Percentiles rank a stretch among this genome's conserved stretches.
Conservation (phyloP, 164 flowering plant species). For the Stephania cephalantha region DNA sequence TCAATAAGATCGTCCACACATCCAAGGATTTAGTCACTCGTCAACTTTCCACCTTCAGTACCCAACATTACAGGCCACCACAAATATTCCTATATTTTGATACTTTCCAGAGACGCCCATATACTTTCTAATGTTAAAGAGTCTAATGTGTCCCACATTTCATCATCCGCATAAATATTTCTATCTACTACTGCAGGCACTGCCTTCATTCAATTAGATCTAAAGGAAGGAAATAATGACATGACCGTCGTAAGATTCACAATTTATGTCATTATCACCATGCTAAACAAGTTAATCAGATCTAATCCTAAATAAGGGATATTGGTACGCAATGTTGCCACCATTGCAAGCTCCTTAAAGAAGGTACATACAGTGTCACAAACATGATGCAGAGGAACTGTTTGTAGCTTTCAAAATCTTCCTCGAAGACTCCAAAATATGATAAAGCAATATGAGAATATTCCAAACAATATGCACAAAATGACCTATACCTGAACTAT, state of each 20-base stretch:
- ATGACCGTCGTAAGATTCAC: background rate
- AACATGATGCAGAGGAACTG: background rate
- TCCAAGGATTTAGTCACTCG: background rate
- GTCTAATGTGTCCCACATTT: background rate
- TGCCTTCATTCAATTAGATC: no score
- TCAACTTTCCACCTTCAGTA: background rate
- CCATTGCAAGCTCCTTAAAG: background rate
- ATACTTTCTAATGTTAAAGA: background rate
- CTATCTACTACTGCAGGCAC: no score
- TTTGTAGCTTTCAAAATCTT: background rate
- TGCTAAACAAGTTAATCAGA: background rate
- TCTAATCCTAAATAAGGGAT: background rate
- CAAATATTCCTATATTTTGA: background rate
- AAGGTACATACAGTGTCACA: background rate
- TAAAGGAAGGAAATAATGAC: background rate
- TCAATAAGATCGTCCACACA: background rate
- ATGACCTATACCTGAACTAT: slow-evolving; percentile 31
- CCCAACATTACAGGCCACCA: background rate
- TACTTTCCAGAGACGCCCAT: background rate
- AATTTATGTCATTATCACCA: background rate
- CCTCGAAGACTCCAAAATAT: background rate
- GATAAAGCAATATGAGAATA: background rate
- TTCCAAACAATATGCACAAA: background rate
- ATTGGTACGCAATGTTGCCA: background rate
- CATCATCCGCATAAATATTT: background rate